Conservation (phyloP, 208 protist genomes). For the Borovskyia barvae region DNA sequence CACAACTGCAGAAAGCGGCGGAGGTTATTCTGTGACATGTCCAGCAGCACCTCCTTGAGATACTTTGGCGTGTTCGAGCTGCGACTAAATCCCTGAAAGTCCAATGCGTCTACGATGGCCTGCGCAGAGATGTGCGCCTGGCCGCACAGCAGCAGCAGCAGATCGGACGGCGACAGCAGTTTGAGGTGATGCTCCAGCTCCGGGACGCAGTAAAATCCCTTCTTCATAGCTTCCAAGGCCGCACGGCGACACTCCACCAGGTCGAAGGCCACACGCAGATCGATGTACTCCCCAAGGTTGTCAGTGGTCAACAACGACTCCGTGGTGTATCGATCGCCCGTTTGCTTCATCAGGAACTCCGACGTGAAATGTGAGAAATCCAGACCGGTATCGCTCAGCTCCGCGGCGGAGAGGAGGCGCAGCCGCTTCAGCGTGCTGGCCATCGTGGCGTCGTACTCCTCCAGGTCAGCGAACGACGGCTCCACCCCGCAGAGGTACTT, state of each 20-base stretch:
- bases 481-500: slow-evolving; percentile 49
- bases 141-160: slow-evolving; percentile 61
- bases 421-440: slow-evolving; percentile 50
- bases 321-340: slow-evolving; percentile 31
- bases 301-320: slow-evolving; percentile 35
- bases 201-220: slow-evolving; percentile 44
- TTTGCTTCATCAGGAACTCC: slow-evolving; percentile 25
- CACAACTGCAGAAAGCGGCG: slow-evolving; percentile 72
- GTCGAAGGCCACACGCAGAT: slow-evolving; percentile 46
- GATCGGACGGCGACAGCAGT: slow-evolving; percentile 53
- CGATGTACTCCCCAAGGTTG: slow-evolving; percentile 65
- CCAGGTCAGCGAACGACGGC: slow-evolving; percentile 51
- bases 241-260: slow-evolving; percentile 31
- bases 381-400: slow-evolving; percentile 36
- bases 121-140: slow-evolving; percentile 50
- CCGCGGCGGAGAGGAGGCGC: slow-evolving; percentile 41
- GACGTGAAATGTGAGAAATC: slow-evolving; percentile 49
- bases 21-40: slow-evolving; percentile 67
- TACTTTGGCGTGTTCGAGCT: slow-evolving; percentile 52
- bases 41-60: slow-evolving; percentile 42
- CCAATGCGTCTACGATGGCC: slow-evolving; percentile 44
- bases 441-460: slow-evolving; percentile 60
- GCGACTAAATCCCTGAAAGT: slow-evolving; percentile 54
- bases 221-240: slow-evolving; percentile 45
- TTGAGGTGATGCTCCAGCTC: slow-evolving; percentile 49